Percentiles rank a stretch among this genome's conserved stretches.
Conservation (phyloP, 768 basidiomycete genomes). For the Heimioporus sp. region DNA sequence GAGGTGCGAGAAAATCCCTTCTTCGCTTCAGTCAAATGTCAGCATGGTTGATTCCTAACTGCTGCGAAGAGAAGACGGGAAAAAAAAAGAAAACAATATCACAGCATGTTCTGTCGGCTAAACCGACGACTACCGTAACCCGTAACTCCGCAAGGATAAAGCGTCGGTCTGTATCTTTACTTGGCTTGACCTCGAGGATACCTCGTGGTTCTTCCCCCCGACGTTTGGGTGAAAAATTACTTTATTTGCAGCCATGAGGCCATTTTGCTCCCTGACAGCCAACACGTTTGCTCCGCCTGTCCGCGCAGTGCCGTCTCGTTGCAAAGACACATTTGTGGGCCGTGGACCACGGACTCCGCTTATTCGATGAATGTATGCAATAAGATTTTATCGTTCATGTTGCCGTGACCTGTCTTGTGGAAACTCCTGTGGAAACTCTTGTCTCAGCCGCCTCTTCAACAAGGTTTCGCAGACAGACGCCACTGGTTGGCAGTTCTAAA, state of each 20-base stretch:
- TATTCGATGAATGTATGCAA: too few relatives aligned
- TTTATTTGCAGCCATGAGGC: slow-evolving; percentile 6
- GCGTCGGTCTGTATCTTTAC: slow-evolving; percentile 11
- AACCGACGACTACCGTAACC: slow-evolving; percentile 9
- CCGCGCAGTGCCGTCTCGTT: not conserved
- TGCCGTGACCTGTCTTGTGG: too few relatives aligned
- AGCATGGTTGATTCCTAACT: not conserved
- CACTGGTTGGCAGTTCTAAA: too few relatives aligned
- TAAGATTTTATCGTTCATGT: too few relatives aligned
- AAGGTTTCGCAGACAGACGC: too few relatives aligned
- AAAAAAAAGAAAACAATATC: slow-evolving; percentile 17
- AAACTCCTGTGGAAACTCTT: too few relatives aligned
- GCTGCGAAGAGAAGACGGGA: slow-evolving; percentile 6
- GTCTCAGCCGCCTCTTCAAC: too few relatives aligned
- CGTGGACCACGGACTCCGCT: too few relatives aligned
- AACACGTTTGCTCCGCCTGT: slow-evolving; percentile 3
- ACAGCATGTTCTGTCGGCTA: slow-evolving; percentile 21
- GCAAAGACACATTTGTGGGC: too few relatives aligned
- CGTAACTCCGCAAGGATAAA: slow-evolving; percentile 8
- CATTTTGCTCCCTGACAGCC: not conserved
- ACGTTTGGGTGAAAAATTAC: slow-evolving; percentile 13
- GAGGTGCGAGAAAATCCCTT: not conserved
- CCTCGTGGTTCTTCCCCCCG: slow-evolving; percentile 20
- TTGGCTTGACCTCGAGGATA: slow-evolving; percentile 18
- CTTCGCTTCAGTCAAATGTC: slow-evolving; percentile 7